Evolutionary conservation across 148 eudicot species (phyloP).

Genomic region (Silene latifolia): DNA sequence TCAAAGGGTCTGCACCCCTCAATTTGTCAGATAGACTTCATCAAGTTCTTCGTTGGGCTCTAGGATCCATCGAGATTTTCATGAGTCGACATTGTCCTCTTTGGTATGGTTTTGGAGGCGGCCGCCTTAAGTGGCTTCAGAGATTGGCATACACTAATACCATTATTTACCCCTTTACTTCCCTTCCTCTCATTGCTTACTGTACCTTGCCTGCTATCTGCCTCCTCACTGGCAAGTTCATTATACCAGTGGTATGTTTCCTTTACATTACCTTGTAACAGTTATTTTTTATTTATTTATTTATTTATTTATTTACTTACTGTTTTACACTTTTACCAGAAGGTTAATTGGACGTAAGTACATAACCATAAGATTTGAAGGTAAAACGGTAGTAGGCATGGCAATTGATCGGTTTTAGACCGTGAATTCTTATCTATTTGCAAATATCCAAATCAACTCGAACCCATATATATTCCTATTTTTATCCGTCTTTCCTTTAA

Average conservation of each 20-base stretch:
- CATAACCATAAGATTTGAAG: no score
- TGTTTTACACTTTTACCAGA: no score
- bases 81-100: slow-evolving; percentile 93
- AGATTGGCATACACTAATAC: slow-evolving; percentile 93
- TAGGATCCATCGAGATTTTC: slow-evolving; percentile 95
- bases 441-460: no score
- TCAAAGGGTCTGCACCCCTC: slow-evolving; percentile 98
- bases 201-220: slow-evolving; percentile 88
- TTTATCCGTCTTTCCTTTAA: no score
- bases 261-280: not conserved
- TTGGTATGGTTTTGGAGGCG: slow-evolving; percentile 97
- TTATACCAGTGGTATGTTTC: slow-evolving; percentile 86
- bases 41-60: slow-evolving; percentile 97
- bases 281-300: no score
- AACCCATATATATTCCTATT: no score
- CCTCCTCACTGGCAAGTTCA: slow-evolving; percentile 96
- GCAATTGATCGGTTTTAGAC: no score
- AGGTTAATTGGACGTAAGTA: no score
- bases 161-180: slow-evolving; percentile 91
- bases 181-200: slow-evolving; percentile 89
- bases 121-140: slow-evolving; percentile 95
- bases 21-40: slow-evolving; percentile 94
- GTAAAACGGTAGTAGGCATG: no score
- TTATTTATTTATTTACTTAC: no score
- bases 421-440: no score